These are phyloP conservation scores for Globisporangium orthogonon DNA, from an alignment of 352 stramenopile genomes.

Conservation along the genomic window DNA sequence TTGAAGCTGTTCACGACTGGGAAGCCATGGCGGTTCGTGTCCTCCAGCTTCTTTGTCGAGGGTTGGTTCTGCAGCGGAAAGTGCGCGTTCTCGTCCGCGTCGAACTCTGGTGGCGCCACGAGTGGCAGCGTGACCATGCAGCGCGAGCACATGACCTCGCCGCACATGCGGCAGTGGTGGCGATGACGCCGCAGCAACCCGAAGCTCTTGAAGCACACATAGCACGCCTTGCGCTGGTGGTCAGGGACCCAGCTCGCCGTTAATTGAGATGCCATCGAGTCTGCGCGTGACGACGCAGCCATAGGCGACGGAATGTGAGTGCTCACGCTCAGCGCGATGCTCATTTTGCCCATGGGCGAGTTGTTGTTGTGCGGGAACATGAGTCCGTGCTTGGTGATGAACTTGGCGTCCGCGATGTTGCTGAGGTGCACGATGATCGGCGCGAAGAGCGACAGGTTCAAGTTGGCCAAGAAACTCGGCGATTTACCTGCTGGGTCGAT, in stretches of 20 bases:
- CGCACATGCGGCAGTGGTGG: constrained; percentile 75
- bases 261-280: constrained; percentile 12
- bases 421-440: constrained; percentile 54
- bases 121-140: constrained; percentile 67
- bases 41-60: constrained; percentile 32
- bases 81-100: constrained; percentile 8
- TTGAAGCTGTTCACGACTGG: constrained; percentile 61
- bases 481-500: constrained; percentile 45
- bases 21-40: constrained; percentile 36
- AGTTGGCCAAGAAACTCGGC: constrained; percentile 41
- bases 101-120: constrained; percentile 26
- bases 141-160: constrained; percentile 61
- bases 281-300: constrained; percentile 10
- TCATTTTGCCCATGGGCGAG: constrained; percentile 4
- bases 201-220: constrained; percentile 70
- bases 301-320: constrained; percentile 21
- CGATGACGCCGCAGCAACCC: constrained; percentile 50
- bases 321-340: constrained; percentile 24
- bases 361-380: constrained; percentile 48
- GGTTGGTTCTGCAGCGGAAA: constrained; percentile 28
- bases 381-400: constrained; percentile 73
- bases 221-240: constrained; percentile 49
- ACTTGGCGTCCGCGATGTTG: constrained; percentile 71
- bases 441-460: constrained; percentile 59
- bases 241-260: constrained; percentile 56